These are phyloP conservation scores for Zygoascus meyerae DNA, from an alignment of 1,139 yeast genomes.

Conservation along the genomic window DNA sequence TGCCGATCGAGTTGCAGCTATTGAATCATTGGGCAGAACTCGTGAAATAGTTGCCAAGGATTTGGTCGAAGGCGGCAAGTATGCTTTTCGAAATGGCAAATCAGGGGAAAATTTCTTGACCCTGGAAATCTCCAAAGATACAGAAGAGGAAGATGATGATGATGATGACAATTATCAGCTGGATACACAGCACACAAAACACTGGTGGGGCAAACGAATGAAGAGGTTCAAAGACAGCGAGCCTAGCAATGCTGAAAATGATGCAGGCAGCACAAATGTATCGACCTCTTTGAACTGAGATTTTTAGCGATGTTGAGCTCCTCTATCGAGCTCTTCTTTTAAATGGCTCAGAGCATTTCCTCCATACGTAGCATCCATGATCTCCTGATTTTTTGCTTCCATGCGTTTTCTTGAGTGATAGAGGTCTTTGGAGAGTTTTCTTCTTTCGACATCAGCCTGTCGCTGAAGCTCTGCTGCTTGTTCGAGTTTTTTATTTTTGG, in stretches of 20 bases:
- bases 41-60: constrained; percentile 75
- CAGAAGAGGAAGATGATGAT: constrained; percentile 24
- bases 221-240: not conserved
- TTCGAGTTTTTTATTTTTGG: not conserved
- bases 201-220: constrained; percentile 21
- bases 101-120: constrained; percentile 18
- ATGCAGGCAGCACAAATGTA: not conserved
- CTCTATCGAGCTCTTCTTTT: not conserved
- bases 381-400: not conserved
- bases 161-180: constrained; percentile 18
- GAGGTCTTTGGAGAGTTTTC: not conserved
- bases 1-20: constrained; percentile 64
- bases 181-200: constrained; percentile 18
- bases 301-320: not conserved
- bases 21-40: constrained; percentile 75
- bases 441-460: not conserved
- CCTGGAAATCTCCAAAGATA: constrained; percentile 23
- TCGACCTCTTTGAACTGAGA: not conserved
- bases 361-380: constrained; percentile 1
- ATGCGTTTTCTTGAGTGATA: constrained; percentile 4
- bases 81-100: constrained; percentile 17
- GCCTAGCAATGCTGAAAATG: not conserved
- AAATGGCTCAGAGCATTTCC: not conserved
- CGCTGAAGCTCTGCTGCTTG: constrained; percentile 4
- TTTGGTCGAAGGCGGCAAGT: constrained; percentile 47